Conservation (phyloP, 805 yeast species). For the Kregervanrija fluxuum region DNA sequence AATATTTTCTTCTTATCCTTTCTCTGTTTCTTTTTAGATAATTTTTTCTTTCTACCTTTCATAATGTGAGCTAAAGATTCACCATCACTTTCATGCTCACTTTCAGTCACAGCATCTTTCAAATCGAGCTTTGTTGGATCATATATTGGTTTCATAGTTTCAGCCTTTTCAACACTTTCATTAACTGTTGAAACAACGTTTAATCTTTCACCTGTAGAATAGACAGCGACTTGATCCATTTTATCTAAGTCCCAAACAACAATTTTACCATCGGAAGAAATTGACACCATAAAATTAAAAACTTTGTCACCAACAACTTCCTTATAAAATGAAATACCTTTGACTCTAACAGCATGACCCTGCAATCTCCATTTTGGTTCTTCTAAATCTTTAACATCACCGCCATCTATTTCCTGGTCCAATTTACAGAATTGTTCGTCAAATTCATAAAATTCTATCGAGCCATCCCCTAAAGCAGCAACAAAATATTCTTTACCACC, state of each 20-base stretch:
- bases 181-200: conserved; percentile 75
- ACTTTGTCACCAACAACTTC: conserved; percentile 28
- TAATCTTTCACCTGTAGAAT: conserved; percentile 83
- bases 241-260: conserved; percentile 77
- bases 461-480: conserved; percentile 67
- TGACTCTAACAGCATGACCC: conserved; percentile 84
- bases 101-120: conserved; percentile 41
- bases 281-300: conserved; percentile 53
- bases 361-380: conserved; percentile 52
- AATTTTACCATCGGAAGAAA: conserved; percentile 88
- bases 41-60: conserved; percentile 36
- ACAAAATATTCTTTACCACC: conserved; percentile 46
- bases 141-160: conserved; percentile 47
- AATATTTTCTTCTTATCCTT: conserved; percentile 36
- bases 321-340: conserved; percentile 56
- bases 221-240: conserved; percentile 81
- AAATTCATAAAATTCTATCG: conserved; percentile 49
- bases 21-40: conserved; percentile 28
- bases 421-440: conserved; percentile 21
- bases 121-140: conserved; percentile 33
- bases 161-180: conserved; percentile 69
- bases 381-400: conserved; percentile 11
- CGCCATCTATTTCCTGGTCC: conserved; percentile 21
- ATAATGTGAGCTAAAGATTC: conserved; percentile 55
- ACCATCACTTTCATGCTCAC: conserved; percentile 72